Conservation (phyloP, 768 basidiomycete species). For the Tulasnella sp. region DNA sequence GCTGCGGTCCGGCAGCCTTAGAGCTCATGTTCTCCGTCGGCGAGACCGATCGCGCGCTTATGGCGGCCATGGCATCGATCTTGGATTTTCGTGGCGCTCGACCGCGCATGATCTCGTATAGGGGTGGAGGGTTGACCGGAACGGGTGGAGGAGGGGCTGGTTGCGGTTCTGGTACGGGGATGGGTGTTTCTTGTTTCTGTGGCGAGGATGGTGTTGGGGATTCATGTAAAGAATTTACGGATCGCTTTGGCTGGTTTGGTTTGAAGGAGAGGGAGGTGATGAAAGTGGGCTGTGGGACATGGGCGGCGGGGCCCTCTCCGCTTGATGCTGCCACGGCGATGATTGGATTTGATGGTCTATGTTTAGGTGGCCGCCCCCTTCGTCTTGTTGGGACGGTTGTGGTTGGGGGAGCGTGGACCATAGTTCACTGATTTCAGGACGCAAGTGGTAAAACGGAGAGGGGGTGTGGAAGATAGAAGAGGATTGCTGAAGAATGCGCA, state of each 20-base stretch:
- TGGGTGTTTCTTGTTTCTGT: background rate
- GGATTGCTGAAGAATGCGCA: background rate
- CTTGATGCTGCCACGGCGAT: background rate
- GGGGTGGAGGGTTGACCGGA: background rate
- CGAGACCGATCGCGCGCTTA: constrained; percentile 55
- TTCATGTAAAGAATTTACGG: background rate
- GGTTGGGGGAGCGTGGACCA: constrained; percentile 14
- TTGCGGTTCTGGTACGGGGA: background rate
- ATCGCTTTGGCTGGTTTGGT: constrained; percentile 31
- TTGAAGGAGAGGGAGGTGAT: constrained; percentile 62
- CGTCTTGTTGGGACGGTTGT: constrained; percentile 1
- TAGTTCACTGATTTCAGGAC: background rate
- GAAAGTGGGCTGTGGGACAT: constrained; percentile 30
- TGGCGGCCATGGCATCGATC: constrained; percentile 71
- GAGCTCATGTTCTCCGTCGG: constrained; percentile 42
- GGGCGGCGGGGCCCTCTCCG: background rate
- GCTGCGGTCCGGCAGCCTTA: constrained; percentile 26
- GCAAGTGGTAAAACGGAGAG: constrained; percentile 1
- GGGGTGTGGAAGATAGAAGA: background rate
- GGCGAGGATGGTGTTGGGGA: background rate
- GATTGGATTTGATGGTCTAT: constrained; percentile 2
- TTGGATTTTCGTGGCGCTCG: constrained; percentile 85
- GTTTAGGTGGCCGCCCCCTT: constrained; percentile 12
- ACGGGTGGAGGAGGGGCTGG: background rate
- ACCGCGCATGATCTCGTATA: constrained; percentile 24